Conservation (phyloP, 148 eudicot genomes). For the Chenopodium album region DNA sequence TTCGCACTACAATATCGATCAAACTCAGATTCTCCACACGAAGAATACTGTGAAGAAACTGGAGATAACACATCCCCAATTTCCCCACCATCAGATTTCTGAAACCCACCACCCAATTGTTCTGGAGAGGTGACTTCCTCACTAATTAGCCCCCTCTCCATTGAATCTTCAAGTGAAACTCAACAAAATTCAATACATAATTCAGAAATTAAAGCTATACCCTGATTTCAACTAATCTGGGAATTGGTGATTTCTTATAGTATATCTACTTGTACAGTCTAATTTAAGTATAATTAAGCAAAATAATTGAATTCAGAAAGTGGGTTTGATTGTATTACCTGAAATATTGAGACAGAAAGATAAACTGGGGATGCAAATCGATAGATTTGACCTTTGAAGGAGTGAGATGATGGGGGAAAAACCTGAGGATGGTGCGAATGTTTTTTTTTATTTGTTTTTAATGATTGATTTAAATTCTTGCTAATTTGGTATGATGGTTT, state of each 20-base stretch:
- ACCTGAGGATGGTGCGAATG: too few species aligned
- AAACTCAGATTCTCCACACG: slow-evolving; percentile 90
- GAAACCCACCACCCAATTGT: slow-evolving; percentile 30
- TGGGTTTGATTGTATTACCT: slow-evolving; percentile 20
- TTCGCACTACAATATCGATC: slow-evolving; percentile 92
- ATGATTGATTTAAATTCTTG: too few species aligned
- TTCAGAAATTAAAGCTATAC: background rate
- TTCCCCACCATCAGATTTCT: slow-evolving; percentile 37
- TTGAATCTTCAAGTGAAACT: slow-evolving; percentile 37
- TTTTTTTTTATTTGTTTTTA: too few species aligned
- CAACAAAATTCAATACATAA: slow-evolving; percentile 11
- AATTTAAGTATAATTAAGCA: background rate
- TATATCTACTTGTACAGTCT: background rate
- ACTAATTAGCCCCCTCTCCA: slow-evolving; percentile 45
- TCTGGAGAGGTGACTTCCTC: slow-evolving; percentile 27
- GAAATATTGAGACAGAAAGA: slow-evolving; percentile 2
- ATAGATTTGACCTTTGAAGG: background rate
- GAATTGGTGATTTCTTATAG: background rate
- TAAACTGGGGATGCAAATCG: slow-evolving; percentile 4
- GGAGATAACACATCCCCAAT: slow-evolving; percentile 40
- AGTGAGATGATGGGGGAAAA: background rate
- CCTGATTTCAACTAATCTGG: background rate
- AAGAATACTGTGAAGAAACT: slow-evolving; percentile 61
- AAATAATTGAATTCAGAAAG: background rate
- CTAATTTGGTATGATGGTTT: too few species aligned